Evolutionary conservation across 345 rosid genomes (phyloP).

Genomic region (Citrus sp.): DNA sequence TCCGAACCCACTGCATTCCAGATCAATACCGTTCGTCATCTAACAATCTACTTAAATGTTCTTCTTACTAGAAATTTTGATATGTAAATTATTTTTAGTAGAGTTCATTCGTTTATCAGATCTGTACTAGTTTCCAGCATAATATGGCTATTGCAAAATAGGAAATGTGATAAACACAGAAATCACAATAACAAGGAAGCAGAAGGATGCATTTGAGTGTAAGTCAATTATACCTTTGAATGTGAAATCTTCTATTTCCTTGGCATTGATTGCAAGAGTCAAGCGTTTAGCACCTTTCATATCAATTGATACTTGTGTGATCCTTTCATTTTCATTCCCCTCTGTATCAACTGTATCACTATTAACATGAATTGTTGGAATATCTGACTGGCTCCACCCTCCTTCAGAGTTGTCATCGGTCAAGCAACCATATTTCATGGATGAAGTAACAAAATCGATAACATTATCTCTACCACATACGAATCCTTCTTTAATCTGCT

Average conservation of each 20-base stretch:
- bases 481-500: constrained; percentile 65
- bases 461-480: constrained; percentile 66
- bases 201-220: background rate
- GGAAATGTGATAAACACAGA: background rate
- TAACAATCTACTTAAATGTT: too few relatives aligned
- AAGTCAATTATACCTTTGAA: constrained; percentile 43
- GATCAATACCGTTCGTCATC: background rate
- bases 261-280: constrained; percentile 75
- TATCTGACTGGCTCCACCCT: constrained; percentile 72
- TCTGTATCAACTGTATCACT: constrained; percentile 39
- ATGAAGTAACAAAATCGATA: constrained; percentile 69
- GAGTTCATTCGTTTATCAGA: too few relatives aligned
- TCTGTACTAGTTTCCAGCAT: too few relatives aligned
- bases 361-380: constrained; percentile 53
- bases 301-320: constrained; percentile 50
- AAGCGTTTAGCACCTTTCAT: constrained; percentile 67
- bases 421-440: constrained; percentile 73
- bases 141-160: background rate
- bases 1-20: constrained; percentile 39
- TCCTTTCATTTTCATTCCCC: constrained; percentile 29
- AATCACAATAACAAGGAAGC: background rate
- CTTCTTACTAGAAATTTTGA: too few relatives aligned
- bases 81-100: too few relatives aligned
- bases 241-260: constrained; percentile 69
- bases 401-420: constrained; percentile 42